A percentile compares a stretch with the other conserved stretches of the same genome.
phyloP scores from a whole-genome alignment of 768 basidiomycete genomes.

The Mycena kentingensis region DNA sequence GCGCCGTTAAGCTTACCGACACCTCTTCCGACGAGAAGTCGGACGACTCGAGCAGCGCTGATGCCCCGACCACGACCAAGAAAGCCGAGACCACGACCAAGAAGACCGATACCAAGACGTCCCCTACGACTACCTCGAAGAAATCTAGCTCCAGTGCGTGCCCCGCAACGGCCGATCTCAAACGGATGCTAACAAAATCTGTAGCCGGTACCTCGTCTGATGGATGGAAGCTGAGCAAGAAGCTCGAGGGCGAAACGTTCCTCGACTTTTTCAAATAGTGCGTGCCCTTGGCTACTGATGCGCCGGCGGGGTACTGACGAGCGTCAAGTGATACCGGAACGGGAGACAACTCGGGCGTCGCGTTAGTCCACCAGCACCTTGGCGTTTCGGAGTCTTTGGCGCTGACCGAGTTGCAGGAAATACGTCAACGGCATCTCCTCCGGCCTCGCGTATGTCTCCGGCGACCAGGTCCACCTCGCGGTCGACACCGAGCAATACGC shows the following conservation, averaged over 20 bases:
- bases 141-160: slow-evolving; percentile 8
- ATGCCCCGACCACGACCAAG: not conserved
- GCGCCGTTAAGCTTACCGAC: not conserved
- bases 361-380: too few species aligned
- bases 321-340: slow-evolving; percentile 9
- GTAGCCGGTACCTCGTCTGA: slow-evolving; percentile 17
- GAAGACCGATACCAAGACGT: not conserved
- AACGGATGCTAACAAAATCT: not conserved
- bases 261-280: slow-evolving; percentile 25
- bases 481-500: slow-evolving; percentile 17
- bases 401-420: too few species aligned
- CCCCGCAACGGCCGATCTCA: not conserved
- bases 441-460: slow-evolving; percentile 17
- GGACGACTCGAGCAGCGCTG: not conserved
- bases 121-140: slow-evolving; percentile 4
- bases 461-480: slow-evolving; percentile 19
- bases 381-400: too few species aligned
- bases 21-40: not conserved
- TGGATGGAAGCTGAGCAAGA: slow-evolving; percentile 16
- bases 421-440: slow-evolving; percentile 20
- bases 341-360: slow-evolving; percentile 21
- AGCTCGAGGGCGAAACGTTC: slow-evolving; percentile 20
- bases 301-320: not conserved
- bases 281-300: not conserved
- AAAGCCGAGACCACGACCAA: not conserved